Conservation (phyloP, 2,329 filamentous ascomycete genomes). For the Talaromyces sp. region DNA sequence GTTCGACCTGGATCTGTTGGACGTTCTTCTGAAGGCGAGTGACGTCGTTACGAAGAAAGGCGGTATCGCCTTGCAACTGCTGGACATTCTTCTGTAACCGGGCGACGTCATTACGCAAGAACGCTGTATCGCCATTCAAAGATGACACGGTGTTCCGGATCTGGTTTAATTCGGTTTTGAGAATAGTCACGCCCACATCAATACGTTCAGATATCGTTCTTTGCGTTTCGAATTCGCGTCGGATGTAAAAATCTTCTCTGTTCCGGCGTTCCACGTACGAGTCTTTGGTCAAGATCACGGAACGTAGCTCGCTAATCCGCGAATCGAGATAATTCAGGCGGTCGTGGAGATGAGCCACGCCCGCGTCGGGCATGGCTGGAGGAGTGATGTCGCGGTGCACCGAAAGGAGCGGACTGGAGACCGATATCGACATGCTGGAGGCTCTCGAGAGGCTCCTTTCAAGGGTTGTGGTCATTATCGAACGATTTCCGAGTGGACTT, state of each 20-base stretch:
- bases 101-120: slow-evolving; percentile 36
- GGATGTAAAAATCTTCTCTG: slow-evolving; percentile 38
- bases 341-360: slow-evolving; percentile 37
- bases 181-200: slow-evolving; percentile 33
- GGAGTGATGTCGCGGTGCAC: slow-evolving; percentile 35
- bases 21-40: slow-evolving; percentile 37
- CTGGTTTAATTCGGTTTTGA: slow-evolving; percentile 36
- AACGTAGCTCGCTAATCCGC: slow-evolving; percentile 36
- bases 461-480: slow-evolving; percentile 33
- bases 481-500: neutral
- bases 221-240: slow-evolving; percentile 38
- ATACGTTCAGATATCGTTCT: slow-evolving; percentile 31
- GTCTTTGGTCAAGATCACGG: slow-evolving; percentile 38
- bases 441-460: slow-evolving; percentile 38
- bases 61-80: slow-evolving; percentile 34
- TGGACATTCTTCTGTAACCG: slow-evolving; percentile 37
- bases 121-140: slow-evolving; percentile 35
- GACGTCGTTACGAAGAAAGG: slow-evolving; percentile 36
- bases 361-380: slow-evolving; percentile 32
- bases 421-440: slow-evolving; percentile 36
- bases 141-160: slow-evolving; percentile 35
- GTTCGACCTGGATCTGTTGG: slow-evolving; percentile 35
- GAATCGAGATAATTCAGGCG: slow-evolving; percentile 39
- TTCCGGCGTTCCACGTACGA: slow-evolving; percentile 39
- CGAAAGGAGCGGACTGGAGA: slow-evolving; percentile 36